Base-by-base conservation (phyloP, 2,329 filamentous ascomycete species). In the Arthroderma uncinatum region DNA sequence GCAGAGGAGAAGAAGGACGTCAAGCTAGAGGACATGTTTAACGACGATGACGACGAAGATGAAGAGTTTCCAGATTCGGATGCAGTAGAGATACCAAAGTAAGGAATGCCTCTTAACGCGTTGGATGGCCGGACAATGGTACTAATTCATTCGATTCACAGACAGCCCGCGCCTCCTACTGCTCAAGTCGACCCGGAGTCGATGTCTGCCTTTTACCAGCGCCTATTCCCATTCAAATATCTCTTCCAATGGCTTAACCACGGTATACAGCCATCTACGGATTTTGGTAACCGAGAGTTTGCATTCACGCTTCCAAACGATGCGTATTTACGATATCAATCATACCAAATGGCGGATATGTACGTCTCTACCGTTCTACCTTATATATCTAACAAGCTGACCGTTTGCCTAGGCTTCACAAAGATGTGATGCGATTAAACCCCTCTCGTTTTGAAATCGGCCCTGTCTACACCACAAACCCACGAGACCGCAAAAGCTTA, bases 241-340 rank as follows among this genome's bases (percentile, higher is more conserved):
- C 83, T 97, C 19, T 98, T 96, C 73, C 91, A 96, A 71, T 98
- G 93, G 93, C 82, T 98, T 52, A 98, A 97, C 69, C 93, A 97
- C 73, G 89, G 88, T 56, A 86, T 89, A 5, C 84, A 84, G 5
- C 91, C 93, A 0, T 86, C 86, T 3, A 85, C 84, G 62, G 91
- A 97, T 72, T 97, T 97, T 74, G 84, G 79, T 28, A 88, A 97
- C 70, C 86, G 93, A 68, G 93, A 98, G 72, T 97, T 98, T 70
- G 91, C 93, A 16, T 92, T 97, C 68, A 95, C 91, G 1, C 79
- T 97, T n/a, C 85, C 86, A 59, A 94, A 91, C 67, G 91, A 95
- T 64, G 87, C 87, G 40, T 95, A 96, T 71, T 79, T 95, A 30
- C 86, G 93, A 68, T 98, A 97, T 70, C 89, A 95, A 70, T 90